Evolutionary conservation across 805 yeast genomes (phyloP), one percentile per base, ranked within the genome.

Genomic region (Lipomyces orientalis): DNA sequence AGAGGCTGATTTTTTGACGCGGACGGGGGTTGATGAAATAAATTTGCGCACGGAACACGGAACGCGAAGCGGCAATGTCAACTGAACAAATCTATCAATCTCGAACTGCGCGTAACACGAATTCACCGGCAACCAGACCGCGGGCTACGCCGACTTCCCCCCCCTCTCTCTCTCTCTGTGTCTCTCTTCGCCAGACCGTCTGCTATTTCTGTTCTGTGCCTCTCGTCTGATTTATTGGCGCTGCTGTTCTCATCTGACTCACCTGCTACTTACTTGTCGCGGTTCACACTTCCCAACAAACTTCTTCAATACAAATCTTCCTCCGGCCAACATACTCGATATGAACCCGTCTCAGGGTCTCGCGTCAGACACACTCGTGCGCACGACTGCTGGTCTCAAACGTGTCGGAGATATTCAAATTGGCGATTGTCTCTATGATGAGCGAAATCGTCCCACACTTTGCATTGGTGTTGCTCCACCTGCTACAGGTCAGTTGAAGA

Each of bases 101-200:
- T 39, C 49, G 49, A 39, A 39, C 49, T 39, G 14, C 49, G 49
- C 49, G 49, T 39, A 39, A 39, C 49, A 39, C 49, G 49, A 39
- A 39, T 16, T 39, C 49, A 16, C 49, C 49, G 0, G 22, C 14
- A 4, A 1, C 49, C 39, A 35, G 39, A 35, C 39, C 39, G 39
- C 39, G 39, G 39, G n/a, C 37, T 35, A 35, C 37, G 12, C 37
- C 37, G 12, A n/a, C n/a, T n/a, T n/a, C n/a, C 37, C 12, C 12
- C 37, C 37, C 37, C 37, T 6, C 12, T 6, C 37, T 0, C 37
- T 0, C 37, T 2, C 37, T 6, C 2, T 6, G 4, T 3, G 10
- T 1, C 37, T 35, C 37, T 35, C 37, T 35, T 35, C 37, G 37
- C 12, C 37, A 35, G 37, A 35, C 37, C 12, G 37, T 12, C 2